Base-by-base conservation (phyloP, 78 protist species). In the Bodo saltans region DNA sequence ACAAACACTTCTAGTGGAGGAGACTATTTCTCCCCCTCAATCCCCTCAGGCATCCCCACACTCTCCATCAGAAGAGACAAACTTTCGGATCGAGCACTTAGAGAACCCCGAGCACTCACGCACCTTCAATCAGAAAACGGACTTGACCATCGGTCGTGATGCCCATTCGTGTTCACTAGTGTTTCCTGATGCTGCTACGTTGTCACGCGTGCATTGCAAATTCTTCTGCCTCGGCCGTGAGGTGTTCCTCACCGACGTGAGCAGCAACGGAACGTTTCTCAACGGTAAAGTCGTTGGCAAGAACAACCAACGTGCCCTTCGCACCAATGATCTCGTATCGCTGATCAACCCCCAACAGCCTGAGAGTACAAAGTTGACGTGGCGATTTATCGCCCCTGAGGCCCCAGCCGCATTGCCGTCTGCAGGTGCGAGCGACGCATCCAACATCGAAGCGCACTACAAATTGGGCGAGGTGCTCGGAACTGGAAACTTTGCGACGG, bases 401-500 rank as follows among this genome's bases (percentile, higher is more conserved):
- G 70, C 4, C 30, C 79, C 79, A 74, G 23, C 68, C 25, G 32
- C 68, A 60, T 27, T 27, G 32, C 32, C 23, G 23, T 21, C 23
- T 37, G 75, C 26, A 23, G 75, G 25, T 23, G 53, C 23, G 35
- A 35, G 26, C 34, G 26, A 35, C 23, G 37, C 17, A 23, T 74
- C 12, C 52, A 8, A 27, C 70, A 27, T 40, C 69, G 1, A n/a
- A 47, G 26, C 38, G 67, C 71, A 41, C 41, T 78, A 47, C 42
- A 47, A 1, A 39, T 0, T 78, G 33, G 72, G 83, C 37, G 32
- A 29, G 3, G 33, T 34, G 40, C 72, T 78, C 37, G 83, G 83
- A 27, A 78, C 35, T 0, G 85, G 85, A 26, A 82, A 70, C 41
- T 85, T 85, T 23, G 88, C 70, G 28, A 41, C 79, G 0, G 88